These are phyloP conservation scores for Microstegium vimineum DNA, from an alignment of 176 grass and related monocot genomes.

Conservation along the genomic window DNA sequence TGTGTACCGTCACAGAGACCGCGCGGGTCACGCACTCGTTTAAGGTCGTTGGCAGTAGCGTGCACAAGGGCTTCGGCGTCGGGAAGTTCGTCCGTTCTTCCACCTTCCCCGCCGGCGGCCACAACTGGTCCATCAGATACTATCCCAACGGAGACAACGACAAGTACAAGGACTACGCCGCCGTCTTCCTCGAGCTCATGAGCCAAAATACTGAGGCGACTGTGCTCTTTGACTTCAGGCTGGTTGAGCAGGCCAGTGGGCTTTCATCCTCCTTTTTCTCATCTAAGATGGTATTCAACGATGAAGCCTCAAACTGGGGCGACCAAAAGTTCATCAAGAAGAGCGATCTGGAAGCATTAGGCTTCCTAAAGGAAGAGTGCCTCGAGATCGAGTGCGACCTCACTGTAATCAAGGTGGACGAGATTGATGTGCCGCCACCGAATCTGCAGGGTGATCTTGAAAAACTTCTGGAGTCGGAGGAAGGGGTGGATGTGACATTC, in stretches of 20 bases:
- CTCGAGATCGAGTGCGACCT: background rate
- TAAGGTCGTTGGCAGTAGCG: background rate
- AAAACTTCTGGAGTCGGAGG: background rate
- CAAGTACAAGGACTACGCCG: background rate
- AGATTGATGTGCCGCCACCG: background rate
- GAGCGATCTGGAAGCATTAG: background rate
- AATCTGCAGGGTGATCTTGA: background rate
- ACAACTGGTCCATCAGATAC: background rate
- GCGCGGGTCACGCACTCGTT: background rate
- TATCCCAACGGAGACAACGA: background rate
- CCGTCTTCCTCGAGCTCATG: background rate
- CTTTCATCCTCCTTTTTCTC: background rate
- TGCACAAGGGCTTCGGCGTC: background rate
- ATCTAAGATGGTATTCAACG: fast-evolving
- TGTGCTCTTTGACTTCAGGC: background rate
- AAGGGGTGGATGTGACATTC: background rate
- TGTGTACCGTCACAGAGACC: background rate
- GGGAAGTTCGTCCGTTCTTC: background rate
- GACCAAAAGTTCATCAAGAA: background rate
- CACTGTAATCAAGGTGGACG: background rate
- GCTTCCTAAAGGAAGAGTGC: background rate
- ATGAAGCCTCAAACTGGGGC: fast-evolving
- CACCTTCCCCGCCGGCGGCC: background rate
- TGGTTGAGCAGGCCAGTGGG: background rate
- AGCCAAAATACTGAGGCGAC: background rate